phyloP scores from a whole-genome alignment of 495 filamentous ascomycete genomes.

The Lophiostoma macrostomum region DNA sequence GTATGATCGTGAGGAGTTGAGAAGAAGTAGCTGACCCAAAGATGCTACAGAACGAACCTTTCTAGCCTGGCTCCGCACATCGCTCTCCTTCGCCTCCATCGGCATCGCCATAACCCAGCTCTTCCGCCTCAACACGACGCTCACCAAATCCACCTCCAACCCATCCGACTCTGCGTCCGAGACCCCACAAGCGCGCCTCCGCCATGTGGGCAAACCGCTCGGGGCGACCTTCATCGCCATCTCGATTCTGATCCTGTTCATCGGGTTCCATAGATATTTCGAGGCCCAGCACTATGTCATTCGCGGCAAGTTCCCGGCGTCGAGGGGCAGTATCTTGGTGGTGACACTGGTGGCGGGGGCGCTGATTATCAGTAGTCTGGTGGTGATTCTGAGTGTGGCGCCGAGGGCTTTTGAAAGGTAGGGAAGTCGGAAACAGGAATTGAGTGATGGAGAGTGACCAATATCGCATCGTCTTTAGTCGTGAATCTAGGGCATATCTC shows the following conservation, averaged over 20 bases:
- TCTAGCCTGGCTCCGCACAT: slow-evolving; percentile 94
- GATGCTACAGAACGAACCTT: slow-evolving; percentile 80
- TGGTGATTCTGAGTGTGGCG: slow-evolving; percentile 43
- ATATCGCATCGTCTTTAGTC: too few relatives aligned
- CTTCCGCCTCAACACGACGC: slow-evolving; percentile 81
- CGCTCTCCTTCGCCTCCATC: slow-evolving; percentile 91
- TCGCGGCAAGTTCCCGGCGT: slow-evolving; percentile 89
- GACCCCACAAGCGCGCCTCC: slow-evolving; percentile 44
- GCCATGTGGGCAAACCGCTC: slow-evolving; percentile 84
- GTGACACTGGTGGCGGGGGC: slow-evolving; percentile 58
- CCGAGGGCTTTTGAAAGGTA: slow-evolving; percentile 39
- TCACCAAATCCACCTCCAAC: slow-evolving; percentile 39
- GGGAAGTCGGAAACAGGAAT: neutral
- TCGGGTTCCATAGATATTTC: slow-evolving; percentile 75
- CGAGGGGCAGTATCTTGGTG: slow-evolving; percentile 78
- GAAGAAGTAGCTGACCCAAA: slow-evolving; percentile 24
- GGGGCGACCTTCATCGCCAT: slow-evolving; percentile 90
- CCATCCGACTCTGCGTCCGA: slow-evolving; percentile 18
- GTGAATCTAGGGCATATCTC: too few relatives aligned
- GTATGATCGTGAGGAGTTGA: slow-evolving; percentile 17
- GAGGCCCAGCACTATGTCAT: slow-evolving; percentile 81
- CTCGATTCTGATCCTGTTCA: slow-evolving; percentile 75
- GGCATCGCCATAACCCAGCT: slow-evolving; percentile 95
- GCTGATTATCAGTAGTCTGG: slow-evolving; percentile 43
- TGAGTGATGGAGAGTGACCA: neutral